A percentile compares a stretch with the other conserved stretches of the same genome.
phyloP scores from a whole-genome alignment of 2,329 filamentous ascomycete species.

The Fusarium ramigenum region DNA sequence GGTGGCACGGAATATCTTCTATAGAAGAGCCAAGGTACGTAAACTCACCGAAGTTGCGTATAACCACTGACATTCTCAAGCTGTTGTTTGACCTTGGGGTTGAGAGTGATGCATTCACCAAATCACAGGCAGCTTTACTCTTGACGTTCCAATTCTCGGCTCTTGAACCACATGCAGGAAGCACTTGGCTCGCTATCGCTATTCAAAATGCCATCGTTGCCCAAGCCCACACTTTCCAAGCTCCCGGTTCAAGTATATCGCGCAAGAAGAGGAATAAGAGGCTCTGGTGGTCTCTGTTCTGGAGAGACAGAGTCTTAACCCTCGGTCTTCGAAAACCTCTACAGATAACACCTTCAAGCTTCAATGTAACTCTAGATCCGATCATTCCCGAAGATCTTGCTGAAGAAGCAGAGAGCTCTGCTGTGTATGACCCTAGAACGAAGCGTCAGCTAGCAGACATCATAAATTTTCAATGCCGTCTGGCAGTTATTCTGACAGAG shows the following conservation, averaged over 20 bases:
- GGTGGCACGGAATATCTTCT: constrained; percentile 27
- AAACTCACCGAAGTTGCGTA: accelerated
- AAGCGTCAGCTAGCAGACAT: neutral
- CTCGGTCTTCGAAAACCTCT: constrained; percentile 1
- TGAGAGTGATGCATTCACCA: constrained; percentile 22
- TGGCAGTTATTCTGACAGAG: constrained; percentile 6
- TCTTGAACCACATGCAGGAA: constrained; percentile 26
- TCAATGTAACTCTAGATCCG: neutral
- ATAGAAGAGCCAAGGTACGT: constrained; percentile 21
- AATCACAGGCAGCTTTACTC: constrained; percentile 20
- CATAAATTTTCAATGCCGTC: neutral
- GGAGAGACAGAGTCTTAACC: constrained; percentile 12
- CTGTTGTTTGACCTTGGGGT: constrained; percentile 24
- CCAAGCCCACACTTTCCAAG: constrained; percentile 25
- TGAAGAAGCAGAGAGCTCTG: neutral
- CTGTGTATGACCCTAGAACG: neutral
- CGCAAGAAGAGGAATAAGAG: constrained; percentile 8
- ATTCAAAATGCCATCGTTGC: constrained; percentile 30
- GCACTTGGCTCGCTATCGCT: constrained; percentile 25
- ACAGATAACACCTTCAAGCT: constrained; percentile 10
- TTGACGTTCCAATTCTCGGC: constrained; percentile 32
- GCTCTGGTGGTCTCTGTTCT: constrained; percentile 25
- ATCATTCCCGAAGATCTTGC: neutral
- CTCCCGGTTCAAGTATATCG: neutral
- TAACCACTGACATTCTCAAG: neutral